A percentile compares a stretch with the other conserved stretches of the same genome.
These are phyloP conservation scores for Cladosporium velox DNA, from an alignment of 2,329 filamentous ascomycete genomes.

Conservation along the genomic window DNA sequence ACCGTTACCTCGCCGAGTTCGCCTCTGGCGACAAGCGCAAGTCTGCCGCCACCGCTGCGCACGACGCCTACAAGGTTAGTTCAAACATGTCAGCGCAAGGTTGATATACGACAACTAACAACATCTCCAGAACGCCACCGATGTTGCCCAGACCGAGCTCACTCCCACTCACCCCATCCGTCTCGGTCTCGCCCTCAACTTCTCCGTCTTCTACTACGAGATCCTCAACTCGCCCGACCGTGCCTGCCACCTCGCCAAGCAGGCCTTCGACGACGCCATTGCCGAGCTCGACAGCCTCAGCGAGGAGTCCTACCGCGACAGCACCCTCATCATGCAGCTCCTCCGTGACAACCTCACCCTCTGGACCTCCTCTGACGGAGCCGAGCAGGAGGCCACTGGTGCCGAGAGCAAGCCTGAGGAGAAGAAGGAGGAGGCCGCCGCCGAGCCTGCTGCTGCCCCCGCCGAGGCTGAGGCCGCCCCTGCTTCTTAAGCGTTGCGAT, in stretches of 20 bases:
- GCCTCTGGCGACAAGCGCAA: constrained; percentile 91
- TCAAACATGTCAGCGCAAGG: neutral
- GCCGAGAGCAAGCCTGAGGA: constrained; percentile 59
- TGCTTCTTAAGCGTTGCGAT: constrained; percentile 24
- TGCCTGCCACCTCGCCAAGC: constrained; percentile 97
- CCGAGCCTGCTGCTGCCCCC: constrained; percentile 41
- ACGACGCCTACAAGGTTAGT: constrained; percentile 95
- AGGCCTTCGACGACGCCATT: constrained; percentile 98
- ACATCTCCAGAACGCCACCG: constrained; percentile 77
- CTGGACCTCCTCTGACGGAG: constrained; percentile 92
- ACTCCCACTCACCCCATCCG: constrained; percentile 98
- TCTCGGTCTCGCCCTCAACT: constrained; percentile 95
- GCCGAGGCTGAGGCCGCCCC: constrained; percentile 19
- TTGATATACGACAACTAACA: constrained; percentile 19
- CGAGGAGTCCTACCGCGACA: constrained; percentile 98
- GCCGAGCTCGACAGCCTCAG: constrained; percentile 97
- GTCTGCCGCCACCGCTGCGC: constrained; percentile 79
- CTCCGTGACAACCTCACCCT: constrained; percentile 97
- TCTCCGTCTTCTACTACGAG: constrained; percentile 99
- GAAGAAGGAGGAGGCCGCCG: constrained; percentile 43
- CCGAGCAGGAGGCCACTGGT: constrained; percentile 70
- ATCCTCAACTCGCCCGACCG: constrained; percentile 97
- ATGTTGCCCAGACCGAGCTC: constrained; percentile 96
- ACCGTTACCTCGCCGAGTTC: constrained; percentile 93
- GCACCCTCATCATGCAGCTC: constrained; percentile 98